phyloP scores from a whole-genome alignment of 805 yeast genomes.

The Teunomyces tritomae region DNA sequence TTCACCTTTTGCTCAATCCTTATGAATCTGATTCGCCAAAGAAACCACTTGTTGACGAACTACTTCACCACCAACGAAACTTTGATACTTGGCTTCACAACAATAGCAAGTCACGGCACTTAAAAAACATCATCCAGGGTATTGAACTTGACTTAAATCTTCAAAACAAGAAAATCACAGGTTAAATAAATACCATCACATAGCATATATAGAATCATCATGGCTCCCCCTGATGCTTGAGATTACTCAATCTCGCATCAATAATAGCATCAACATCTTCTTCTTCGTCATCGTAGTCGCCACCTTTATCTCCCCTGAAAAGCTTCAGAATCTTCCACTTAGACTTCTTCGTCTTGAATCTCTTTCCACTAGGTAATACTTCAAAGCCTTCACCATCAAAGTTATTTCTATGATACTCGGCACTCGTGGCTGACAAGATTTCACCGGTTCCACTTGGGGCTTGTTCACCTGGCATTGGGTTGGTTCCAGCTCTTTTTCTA shows the following conservation, averaged over 20 bases:
- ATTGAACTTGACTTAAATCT: slow-evolving; percentile 30
- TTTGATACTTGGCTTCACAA: slow-evolving; percentile 44
- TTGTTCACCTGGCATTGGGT: slow-evolving; percentile 45
- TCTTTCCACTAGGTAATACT: slow-evolving; percentile 71
- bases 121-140: slow-evolving; percentile 31
- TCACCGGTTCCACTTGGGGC: slow-evolving; percentile 47
- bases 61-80: slow-evolving; percentile 30
- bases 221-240: slow-evolving; percentile 11
- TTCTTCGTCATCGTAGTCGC: slow-evolving; percentile 24
- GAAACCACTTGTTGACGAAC: slow-evolving; percentile 40
- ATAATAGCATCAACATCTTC: slow-evolving; percentile 56
- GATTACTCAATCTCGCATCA: slow-evolving; percentile 40
- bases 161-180: slow-evolving; percentile 11
- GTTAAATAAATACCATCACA: not conserved
- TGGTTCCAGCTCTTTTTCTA: slow-evolving; percentile 50
- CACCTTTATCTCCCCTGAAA: slow-evolving; percentile 25
- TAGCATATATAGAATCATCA: not conserved
- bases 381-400: slow-evolving; percentile 43
- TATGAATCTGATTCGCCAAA: slow-evolving; percentile 18
- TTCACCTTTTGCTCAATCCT: slow-evolving; percentile 64
- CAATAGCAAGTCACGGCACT: slow-evolving; percentile 15
- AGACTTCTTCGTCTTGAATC: slow-evolving; percentile 28
- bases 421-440: slow-evolving; percentile 16
- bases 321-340: slow-evolving; percentile 34
- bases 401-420: slow-evolving; percentile 28